Evolutionary conservation across 140 eudicot genomes (phyloP).

Genomic region (Bidens hawaiensis): DNA sequence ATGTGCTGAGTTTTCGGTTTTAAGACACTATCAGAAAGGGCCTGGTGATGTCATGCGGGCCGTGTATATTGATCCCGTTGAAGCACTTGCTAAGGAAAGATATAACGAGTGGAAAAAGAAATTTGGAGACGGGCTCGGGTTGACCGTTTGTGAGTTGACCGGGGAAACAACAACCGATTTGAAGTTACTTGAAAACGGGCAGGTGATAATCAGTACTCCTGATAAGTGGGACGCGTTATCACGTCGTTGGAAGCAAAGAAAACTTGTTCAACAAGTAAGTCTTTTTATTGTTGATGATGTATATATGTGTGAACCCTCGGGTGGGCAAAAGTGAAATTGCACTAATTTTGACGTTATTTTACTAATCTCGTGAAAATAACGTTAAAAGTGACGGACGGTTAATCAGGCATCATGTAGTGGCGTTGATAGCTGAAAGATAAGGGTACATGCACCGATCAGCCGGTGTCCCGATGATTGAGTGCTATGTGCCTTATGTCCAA

Average conservation of each 20-base stretch:
- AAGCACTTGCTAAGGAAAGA: conserved; percentile 85
- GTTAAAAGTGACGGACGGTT: no score
- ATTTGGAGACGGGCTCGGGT: conserved; percentile 80
- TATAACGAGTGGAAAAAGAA: conserved; percentile 77
- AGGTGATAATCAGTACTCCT: conserved; percentile 81
- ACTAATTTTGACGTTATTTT: no score
- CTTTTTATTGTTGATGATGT: conserved; percentile 87
- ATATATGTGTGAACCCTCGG: no score
- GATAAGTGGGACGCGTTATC: conserved; percentile 95
- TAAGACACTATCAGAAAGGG: conserved; percentile 74
- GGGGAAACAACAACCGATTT: conserved; percentile 79
- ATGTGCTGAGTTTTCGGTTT: conserved; percentile 85
- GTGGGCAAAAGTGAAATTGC: no score
- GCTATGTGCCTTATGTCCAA: no score
- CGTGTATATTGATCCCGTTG: conserved; percentile 91
- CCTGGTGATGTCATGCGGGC: conserved; percentile 69
- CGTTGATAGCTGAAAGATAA: no score
- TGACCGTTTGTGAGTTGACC: conserved; percentile 68
- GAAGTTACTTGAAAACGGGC: conserved; percentile 79
- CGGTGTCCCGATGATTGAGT: no score
- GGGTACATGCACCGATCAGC: no score
- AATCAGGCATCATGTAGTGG: no score
- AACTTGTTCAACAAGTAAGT: conserved; percentile 75
- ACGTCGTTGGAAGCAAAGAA: conserved; percentile 95
- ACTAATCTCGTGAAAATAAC: no score